Base-by-base conservation (phyloP, 2,329 filamentous ascomycete genomes). In the Aspergillus fumigatus region DNA sequence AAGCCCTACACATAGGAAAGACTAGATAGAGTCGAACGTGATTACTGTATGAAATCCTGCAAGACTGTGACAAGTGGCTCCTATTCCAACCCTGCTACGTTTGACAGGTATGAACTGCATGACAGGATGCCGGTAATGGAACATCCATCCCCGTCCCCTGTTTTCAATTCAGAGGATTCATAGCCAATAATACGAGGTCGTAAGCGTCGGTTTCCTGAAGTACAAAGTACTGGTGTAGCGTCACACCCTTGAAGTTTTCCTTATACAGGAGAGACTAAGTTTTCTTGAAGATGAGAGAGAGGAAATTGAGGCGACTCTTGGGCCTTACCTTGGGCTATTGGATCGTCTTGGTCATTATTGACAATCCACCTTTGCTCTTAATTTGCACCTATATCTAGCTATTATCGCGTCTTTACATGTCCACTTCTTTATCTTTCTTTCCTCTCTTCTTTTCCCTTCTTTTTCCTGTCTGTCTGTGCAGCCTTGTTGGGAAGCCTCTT, bases 291-390 rank as follows among this genome's bases (percentile, higher is more conserved):
- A 51, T 21, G 25, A 23, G 35, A 8, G 3, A 48, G 49, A 35
- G 26, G 4, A 19, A 50, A 32, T 5, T 51, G 48, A 55, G 23
- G 48, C 51, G 48, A 51, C 51, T 48, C 51, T 52, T 48, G 52
- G 53, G 53, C 57, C 59, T 62, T 62, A 54, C 58, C 58, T 58
- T 62, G 58, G 53, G 60, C 56, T 59, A 62, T 62, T 60, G 54
- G 56, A 52, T 51, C 43, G 51, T 56, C 50, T 60, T 56, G 52
- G 43, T 47, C 21, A 23, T 25, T 47, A 23, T 47, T 47, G 10
- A 23, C 41, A 23, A 45, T 45, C 41, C 41, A 45, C 41, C 41
- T 57, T 51, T 59, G 32, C 14, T 17, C 32, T 59, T 45, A 54
- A 32, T 40, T 32, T 50, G 35, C 32, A 40, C 29, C 50, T 25